phyloP scores from a whole-genome alignment of 1,284 basidiomycete species.

The Porodaedalea pini region DNA sequence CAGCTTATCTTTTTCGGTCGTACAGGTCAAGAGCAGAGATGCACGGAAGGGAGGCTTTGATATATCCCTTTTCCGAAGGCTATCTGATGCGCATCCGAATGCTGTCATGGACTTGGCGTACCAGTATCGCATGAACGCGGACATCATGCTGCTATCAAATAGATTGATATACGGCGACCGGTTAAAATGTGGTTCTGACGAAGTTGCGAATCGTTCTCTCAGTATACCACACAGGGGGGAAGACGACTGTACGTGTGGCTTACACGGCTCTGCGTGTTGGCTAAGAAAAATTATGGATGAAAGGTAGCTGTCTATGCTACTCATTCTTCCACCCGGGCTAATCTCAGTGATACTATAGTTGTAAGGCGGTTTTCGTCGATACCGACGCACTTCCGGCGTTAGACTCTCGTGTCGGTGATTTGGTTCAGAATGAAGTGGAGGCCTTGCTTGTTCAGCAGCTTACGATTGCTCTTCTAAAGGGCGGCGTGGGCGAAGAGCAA shows the following conservation, averaged over 20 bases:
- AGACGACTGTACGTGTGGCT: not conserved
- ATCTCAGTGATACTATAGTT: constrained; percentile 40
- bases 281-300: constrained; percentile 62
- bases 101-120: constrained; percentile 80
- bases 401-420: constrained; percentile 81
- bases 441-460: constrained; percentile 65
- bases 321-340: not conserved
- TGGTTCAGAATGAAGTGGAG: constrained; percentile 87
- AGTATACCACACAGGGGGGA: constrained; percentile 46
- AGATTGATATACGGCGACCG: constrained; percentile 81
- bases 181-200: constrained; percentile 74
- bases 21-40: constrained; percentile 72
- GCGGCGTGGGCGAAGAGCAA: constrained; percentile 66
- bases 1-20: not conserved
- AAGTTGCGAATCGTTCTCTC: constrained; percentile 62
- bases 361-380: constrained; percentile 89
- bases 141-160: constrained; percentile 95
- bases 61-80: constrained; percentile 82
- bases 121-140: constrained; percentile 96
- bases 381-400: constrained; percentile 76
- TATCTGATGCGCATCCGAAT: constrained; percentile 82
- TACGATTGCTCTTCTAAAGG: constrained; percentile 56
- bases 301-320: constrained; percentile 37
- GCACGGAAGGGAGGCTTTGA: constrained; percentile 88
- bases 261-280: constrained; percentile 54